Base-by-base conservation (phyloP, 208 protist genomes). In the Leishmania turanica region DNA sequence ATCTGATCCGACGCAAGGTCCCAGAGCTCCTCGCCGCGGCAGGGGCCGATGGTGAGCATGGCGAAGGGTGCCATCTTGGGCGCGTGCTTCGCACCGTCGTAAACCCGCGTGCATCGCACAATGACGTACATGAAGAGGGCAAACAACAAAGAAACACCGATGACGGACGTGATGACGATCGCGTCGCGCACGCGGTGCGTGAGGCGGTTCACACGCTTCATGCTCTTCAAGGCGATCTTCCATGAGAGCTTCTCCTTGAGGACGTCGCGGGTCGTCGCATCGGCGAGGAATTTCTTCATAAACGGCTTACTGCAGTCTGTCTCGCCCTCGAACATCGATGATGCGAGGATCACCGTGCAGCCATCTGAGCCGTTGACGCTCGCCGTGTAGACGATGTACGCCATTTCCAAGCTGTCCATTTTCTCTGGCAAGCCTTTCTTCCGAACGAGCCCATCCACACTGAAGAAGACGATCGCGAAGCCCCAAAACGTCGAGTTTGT, bases 51-150 rank as follows among this genome's bases (percentile, higher is more conserved):
- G 68, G 90, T 88, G 68, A 90, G 71, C 71, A 96, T 87, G 21
- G 90, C 92, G 83, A 97, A 96, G 13, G 94, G 94, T n/a, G 88
- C 75, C 58, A 47, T 37, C 73, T 92, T 95, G 0, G 94, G 94
- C 1, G 94, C 94, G 87, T 96, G n/a, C 87, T 65, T 92, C 0
- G 65, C 21, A n/a, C 85, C 90, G 31, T 97, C 84, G 88, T 96
- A 95, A 24, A 90, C 85, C 49, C 82, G 80, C 4, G 91, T 89
- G 78, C 75, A 91, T 49, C 73, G 42, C 21, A 91, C 88, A 45
- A 97, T 78, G 37, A 89, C 31, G 81, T n/a, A 79, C 27, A 79
- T 31, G 78, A 56, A 34, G 0, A 77, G 11, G 24, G 17, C 71
- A 17, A 76, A 77, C 21, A 75, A 21, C 2, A 49, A 1, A 0